Conservation (phyloP, 331 rosid genomes). For the Phaseolus coccineus region DNA sequence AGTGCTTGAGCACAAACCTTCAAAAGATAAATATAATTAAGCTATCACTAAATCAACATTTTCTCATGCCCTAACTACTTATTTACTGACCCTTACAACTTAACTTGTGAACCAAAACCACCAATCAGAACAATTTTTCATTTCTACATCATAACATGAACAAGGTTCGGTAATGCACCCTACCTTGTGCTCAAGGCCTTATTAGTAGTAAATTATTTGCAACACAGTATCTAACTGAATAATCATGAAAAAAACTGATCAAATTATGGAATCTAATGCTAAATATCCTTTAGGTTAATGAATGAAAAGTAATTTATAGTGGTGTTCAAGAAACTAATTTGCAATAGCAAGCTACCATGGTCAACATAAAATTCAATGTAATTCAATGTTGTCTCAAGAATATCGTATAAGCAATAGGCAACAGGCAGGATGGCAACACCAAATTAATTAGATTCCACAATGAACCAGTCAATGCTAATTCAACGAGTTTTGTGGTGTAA, state of each 20-base stretch:
- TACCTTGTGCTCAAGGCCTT: not conserved
- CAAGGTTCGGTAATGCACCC: not conserved
- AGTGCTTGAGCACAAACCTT: not conserved
- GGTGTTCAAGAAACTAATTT: constrained; percentile 25
- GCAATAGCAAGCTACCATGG: constrained; percentile 5
- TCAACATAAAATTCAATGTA: not conserved
- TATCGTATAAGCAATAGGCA: not conserved
- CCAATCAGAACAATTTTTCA: not conserved
- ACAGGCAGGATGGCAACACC: not conserved
- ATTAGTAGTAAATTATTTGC: constrained; percentile 13
- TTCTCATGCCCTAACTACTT: not conserved
- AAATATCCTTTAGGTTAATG: not conserved
- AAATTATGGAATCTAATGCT: constrained; percentile 1
- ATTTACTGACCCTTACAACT: not conserved
- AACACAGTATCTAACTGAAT: not conserved
- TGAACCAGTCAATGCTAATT: not conserved
- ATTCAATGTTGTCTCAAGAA: not conserved
- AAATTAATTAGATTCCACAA: not conserved
- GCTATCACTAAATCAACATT: not conserved
- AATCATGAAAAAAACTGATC: constrained; percentile 14
- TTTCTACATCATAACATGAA: not conserved
- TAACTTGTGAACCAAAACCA: constrained; percentile 6
- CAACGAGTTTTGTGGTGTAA: not conserved
- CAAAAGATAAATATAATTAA: not conserved
- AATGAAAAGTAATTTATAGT: not conserved